Percentiles rank a stretch among this genome's conserved stretches.
phyloP scores from a whole-genome alignment of 2,329 filamentous ascomycete species.

The Trichoderma aggressivum region DNA sequence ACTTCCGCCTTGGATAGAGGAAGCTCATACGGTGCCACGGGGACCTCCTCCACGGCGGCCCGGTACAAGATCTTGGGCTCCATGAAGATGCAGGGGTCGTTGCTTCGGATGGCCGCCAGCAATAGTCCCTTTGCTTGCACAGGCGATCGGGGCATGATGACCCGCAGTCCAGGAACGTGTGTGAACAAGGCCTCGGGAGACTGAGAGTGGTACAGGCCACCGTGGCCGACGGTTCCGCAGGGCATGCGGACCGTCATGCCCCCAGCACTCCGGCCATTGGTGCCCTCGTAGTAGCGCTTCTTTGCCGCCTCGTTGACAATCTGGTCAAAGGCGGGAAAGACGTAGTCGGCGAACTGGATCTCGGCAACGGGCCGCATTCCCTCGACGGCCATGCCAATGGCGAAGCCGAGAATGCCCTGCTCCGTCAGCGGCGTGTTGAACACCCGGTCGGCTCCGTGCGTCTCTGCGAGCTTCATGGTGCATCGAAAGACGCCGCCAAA shows the following conservation, averaged over 20 bases:
- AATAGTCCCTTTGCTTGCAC: conserved; percentile 85
- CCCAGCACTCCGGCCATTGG: conserved; percentile 59
- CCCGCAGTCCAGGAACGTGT: conserved; percentile 79
- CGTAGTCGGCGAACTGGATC: conserved; percentile 94
- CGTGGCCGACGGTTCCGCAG: conserved; percentile 83
- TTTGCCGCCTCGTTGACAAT: conserved; percentile 92
- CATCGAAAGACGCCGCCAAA: conserved; percentile 97
- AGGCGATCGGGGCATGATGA: conserved; percentile 83
- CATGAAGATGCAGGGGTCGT: conserved; percentile 89
- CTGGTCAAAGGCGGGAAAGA: conserved; percentile 90
- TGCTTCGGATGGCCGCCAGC: conserved; percentile 70
- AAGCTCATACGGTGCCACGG: conserved; percentile 73
- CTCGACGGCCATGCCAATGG: conserved; percentile 82
- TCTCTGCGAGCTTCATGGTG: conserved; percentile 83
- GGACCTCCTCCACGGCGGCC: conserved; percentile 88
- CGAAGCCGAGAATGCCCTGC: conserved; percentile 92
- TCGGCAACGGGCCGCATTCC: conserved; percentile 92
- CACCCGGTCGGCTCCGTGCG: conserved; percentile 82
- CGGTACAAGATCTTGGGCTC: conserved; percentile 93
- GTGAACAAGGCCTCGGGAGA: conserved; percentile 86
- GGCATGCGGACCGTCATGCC: conserved; percentile 89
- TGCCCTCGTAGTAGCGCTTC: conserved; percentile 71
- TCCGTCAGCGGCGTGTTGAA: conserved; percentile 96
- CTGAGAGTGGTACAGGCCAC: conserved; percentile 83
- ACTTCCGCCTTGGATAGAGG: conserved; percentile 84